Evolutionary conservation across 1,284 basidiomycete genomes (phyloP), one percentile per base, ranked within the genome.

Genomic region (Athelia sp.): DNA sequence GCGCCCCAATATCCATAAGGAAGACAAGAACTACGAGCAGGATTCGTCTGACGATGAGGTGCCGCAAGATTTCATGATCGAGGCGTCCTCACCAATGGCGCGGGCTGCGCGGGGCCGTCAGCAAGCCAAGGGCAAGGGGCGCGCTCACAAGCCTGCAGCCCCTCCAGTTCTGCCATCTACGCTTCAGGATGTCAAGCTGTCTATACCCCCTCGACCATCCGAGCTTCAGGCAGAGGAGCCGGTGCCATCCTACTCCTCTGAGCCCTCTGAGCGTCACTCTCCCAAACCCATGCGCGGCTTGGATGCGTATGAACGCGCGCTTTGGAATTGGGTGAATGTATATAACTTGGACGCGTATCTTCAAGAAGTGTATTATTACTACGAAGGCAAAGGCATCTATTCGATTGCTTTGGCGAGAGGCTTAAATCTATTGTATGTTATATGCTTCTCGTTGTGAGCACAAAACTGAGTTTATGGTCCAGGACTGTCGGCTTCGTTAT

Each of bases 281-380:
- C 61, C 67, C 18, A 79, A 72, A 54, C 73, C 70, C 49, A 79
- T 84, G 76, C 75, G 79, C 44, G 89, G 90, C 2, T 64, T 95
- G 50, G 87, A 92, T 60, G 84, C 83, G 14, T 87, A 92, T 63
- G 93, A 98, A 66, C 84, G 84, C 56, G 96, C 96, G 0, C 65
- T 98, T 40, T 99, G 97, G 97, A 89, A 91, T 55, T 99, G 97
- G 97, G 93, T 97, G 53, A 99, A 99, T 63, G 92, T 98, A 8
- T 92, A 93, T 62, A 96, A 99, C 64, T 77, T 99, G 35, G 96
- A 99, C 62, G 84, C 83, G 6, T 99, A 97, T 67, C 69, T 99
- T 26, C 92, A 96, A 70, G 93, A 98, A 59, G 92, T 92, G 36
- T 99, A 99, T 66, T 77, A 79, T 46, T 99, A 98, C 66, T 99